Percentiles rank a stretch among this genome's conserved stretches.
Evolutionary conservation across 2,329 filamentous ascomycete genomes (phyloP).

Genomic region (Ceratocystis huliohia): DNA sequence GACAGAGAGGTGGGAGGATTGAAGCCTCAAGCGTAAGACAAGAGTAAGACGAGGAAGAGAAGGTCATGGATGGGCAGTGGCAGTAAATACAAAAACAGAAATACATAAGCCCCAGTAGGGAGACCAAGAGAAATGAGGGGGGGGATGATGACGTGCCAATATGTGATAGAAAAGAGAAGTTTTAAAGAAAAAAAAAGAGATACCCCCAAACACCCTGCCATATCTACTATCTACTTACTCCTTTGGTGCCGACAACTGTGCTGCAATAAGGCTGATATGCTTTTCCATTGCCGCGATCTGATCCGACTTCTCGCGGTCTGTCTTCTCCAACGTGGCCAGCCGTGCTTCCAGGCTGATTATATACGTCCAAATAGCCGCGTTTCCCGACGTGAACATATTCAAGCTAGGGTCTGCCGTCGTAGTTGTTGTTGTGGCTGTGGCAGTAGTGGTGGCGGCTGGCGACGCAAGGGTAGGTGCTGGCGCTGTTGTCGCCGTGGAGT

Average conservation of each 20-base stretch:
- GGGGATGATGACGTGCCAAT: too few relatives aligned
- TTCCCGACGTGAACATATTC: slow-evolving; percentile 50
- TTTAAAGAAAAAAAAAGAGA: background rate
- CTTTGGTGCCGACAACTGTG: slow-evolving; percentile 23
- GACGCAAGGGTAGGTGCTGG: slow-evolving; percentile 40
- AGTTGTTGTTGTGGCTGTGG: slow-evolving; percentile 18
- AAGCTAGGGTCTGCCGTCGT: slow-evolving; percentile 39
- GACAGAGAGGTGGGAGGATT: background rate
- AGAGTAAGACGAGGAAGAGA: background rate
- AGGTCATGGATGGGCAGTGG: background rate
- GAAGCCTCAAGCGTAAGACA: background rate
- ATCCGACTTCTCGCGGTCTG: slow-evolving; percentile 30
- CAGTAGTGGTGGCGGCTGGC: slow-evolving; percentile 26
- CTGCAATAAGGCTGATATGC: slow-evolving; percentile 28
- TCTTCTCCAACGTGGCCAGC: slow-evolving; percentile 35
- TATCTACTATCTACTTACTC: background rate
- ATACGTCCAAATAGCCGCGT: slow-evolving; percentile 57
- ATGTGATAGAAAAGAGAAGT: background rate
- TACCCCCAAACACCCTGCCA: background rate
- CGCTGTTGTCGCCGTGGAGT: slow-evolving; percentile 41
- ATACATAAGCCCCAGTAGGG: background rate
- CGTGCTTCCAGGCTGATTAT: slow-evolving; percentile 56
- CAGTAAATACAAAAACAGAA: background rate
- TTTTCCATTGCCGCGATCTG: slow-evolving; percentile 29
- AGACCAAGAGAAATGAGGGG: background rate